phyloP scores from a whole-genome alignment of 768 basidiomycete species.

The Macrolepiota fuliginosa region DNA sequence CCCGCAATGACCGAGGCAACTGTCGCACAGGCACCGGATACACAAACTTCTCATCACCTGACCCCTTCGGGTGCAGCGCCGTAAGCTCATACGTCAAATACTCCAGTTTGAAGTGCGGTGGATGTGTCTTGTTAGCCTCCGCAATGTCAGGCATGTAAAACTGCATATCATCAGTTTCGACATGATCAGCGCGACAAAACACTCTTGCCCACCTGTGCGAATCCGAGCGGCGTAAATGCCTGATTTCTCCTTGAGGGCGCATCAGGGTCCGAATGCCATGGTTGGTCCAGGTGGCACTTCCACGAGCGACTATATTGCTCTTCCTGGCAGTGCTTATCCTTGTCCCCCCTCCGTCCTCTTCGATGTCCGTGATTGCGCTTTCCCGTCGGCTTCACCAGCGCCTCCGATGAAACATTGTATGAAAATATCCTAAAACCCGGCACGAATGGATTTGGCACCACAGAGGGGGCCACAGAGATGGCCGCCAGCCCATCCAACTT shows the following conservation, averaged over 20 bases:
- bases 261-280: slow-evolving; percentile 58
- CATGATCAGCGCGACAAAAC: slow-evolving; percentile 10
- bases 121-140: slow-evolving; percentile 39
- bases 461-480: slow-evolving; percentile 76
- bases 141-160: slow-evolving; percentile 64
- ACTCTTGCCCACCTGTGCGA: slow-evolving; percentile 68
- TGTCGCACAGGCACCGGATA: slow-evolving; percentile 57
- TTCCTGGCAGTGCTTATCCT: slow-evolving; percentile 44
- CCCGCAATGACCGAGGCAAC: slow-evolving; percentile 49
- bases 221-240: slow-evolving; percentile 75
- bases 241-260: slow-evolving; percentile 73
- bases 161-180: slow-evolving; percentile 32
- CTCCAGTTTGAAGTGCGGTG: slow-evolving; percentile 72
- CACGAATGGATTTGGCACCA: slow-evolving; percentile 85
- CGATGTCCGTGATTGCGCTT: slow-evolving; percentile 49
- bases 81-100: slow-evolving; percentile 64
- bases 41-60: slow-evolving; percentile 25
- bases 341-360: slow-evolving; percentile 44
- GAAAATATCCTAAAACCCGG: slow-evolving; percentile 79
- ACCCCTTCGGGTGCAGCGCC: slow-evolving; percentile 35
- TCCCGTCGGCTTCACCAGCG: slow-evolving; percentile 9
- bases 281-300: slow-evolving; percentile 58
- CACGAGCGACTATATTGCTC: slow-evolving; percentile 56
- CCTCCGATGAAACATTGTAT: slow-evolving; percentile 65
- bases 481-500: slow-evolving; percentile 53